Base-by-base conservation (phyloP, 2,329 filamentous ascomycete species). In the Cladophialophora psammophila region DNA sequence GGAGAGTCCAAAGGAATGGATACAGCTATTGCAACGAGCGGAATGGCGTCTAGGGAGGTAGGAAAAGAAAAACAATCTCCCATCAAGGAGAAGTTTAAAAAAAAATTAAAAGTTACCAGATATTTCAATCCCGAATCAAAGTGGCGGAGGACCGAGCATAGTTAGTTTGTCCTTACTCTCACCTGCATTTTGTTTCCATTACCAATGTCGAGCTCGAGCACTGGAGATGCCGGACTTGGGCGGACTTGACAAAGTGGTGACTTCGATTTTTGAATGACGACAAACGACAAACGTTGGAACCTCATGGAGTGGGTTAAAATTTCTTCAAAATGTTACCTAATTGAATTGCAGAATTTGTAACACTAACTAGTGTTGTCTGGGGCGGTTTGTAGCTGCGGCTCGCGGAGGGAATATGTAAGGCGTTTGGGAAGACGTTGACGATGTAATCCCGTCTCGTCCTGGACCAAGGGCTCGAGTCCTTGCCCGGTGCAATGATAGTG, bases 251-350 rank as follows among this genome's bases (percentile, higher is more conserved):
- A 31, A 12, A 35, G 54, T 26, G 15, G 8, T 10, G 20, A 54
- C 15, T 18, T 5, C 18, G 13, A 8, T 10, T 42, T 35, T n/a
- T n/a, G 53, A 31, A 63, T 63, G 61, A 63, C 61, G 61, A 45
- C 12, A 63, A 35, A 63, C 61, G 61, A 45, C 12, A 63, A 35
- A 38, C 8, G 4, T 40, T 18, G n/a, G 38, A 7, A n/a, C 13
- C 15, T 5, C 40, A 7, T 3, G 38, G 20, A 26, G 26, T 26
- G 42, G 31, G 15, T 26, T 18, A 63, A 63, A 63, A 57, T 32
- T 63, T 63, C 53, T 42, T 36, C 61, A 58, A 63, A 58, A 10
- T 56, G 38, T 63, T 63, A 63, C 61, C 52, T 63, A 63, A 63
- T 63, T 59, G 32, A 60, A 48, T 60, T 45, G 57, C 57, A 20